Conservation (phyloP, 1,139 yeast species). For the Barnettozyma hawaiiensis region DNA sequence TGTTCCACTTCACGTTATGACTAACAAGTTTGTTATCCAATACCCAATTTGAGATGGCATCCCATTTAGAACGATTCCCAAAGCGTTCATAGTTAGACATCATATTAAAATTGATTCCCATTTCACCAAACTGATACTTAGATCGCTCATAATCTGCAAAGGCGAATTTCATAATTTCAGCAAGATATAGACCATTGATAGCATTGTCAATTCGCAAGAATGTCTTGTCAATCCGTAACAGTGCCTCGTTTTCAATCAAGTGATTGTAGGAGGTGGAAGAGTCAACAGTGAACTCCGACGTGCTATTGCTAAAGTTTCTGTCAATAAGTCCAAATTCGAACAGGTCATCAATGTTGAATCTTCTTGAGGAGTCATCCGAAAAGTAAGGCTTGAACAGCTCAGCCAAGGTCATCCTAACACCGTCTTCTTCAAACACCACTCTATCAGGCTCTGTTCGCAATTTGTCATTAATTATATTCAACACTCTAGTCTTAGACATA, state of each 20-base stretch:
- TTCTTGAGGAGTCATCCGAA: conserved; percentile 6
- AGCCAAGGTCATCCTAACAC: conserved; percentile 13
- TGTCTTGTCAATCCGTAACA: conserved; percentile 73
- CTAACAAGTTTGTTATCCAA: conserved; percentile 22
- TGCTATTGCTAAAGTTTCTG: conserved; percentile 13
- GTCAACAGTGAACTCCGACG: conserved; percentile 9
- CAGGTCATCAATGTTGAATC: conserved; percentile 25
- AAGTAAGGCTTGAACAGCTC: conserved; percentile 23
- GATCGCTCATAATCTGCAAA: conserved; percentile 51
- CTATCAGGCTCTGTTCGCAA: conserved; percentile 21
- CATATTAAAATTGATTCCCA: conserved; percentile 21
- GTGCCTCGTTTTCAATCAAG: conserved; percentile 17
- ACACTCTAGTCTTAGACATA: conserved; percentile 23
- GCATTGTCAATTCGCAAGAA: conserved; percentile 91
- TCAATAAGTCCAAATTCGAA: conserved; percentile 26
- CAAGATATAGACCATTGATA: conserved; percentile 83
- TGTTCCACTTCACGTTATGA: conserved; percentile 24
- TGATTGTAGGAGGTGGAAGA: conserved; percentile 16
- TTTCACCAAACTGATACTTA: conserved; percentile 24
- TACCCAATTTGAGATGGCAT: conserved; percentile 21
- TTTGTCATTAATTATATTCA: conserved; percentile 21
- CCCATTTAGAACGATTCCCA: conserved; percentile 15
- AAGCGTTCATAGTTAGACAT: conserved; percentile 6
- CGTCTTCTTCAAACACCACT: conserved; percentile 21
- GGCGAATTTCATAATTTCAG: conserved; percentile 89